These are phyloP conservation scores for Colletotrichum shisoi DNA, from an alignment of 2,329 filamentous ascomycete genomes.

Conservation along the genomic window DNA sequence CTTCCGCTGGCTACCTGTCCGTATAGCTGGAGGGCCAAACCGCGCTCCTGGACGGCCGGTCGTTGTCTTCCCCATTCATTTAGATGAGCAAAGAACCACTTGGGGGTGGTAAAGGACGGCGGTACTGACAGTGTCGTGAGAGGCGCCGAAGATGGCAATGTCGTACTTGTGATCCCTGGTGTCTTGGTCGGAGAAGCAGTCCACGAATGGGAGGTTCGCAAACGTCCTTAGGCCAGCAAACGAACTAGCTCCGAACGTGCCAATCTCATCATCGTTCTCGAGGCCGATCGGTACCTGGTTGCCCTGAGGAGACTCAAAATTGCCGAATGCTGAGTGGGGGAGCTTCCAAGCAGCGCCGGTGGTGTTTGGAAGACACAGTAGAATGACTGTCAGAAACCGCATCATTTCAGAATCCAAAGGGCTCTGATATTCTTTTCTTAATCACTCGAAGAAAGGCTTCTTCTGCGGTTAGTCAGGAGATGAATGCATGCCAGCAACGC, in stretches of 20 bases:
- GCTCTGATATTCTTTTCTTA: neutral
- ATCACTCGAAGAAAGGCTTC: neutral
- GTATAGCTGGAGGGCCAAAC: constrained; percentile 45
- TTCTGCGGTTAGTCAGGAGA: too few relatives aligned
- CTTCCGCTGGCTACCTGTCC: constrained; percentile 43
- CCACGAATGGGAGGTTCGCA: constrained; percentile 42
- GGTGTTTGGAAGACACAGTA: neutral
- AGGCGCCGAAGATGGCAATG: constrained; percentile 46
- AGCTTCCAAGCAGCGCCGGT: constrained; percentile 25
- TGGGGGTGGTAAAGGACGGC: neutral
- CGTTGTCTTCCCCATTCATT: constrained; percentile 29
- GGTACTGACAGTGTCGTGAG: constrained; percentile 44
- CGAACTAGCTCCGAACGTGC: constrained; percentile 33
- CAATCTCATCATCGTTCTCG: constrained; percentile 34
- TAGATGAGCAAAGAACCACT: neutral
- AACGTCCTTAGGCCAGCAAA: constrained; percentile 42
- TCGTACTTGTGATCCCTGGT: constrained; percentile 40
- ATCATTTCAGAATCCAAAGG: neutral
- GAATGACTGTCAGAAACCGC: neutral
- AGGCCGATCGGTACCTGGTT: constrained; percentile 37
- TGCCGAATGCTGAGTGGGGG: constrained; percentile 18
- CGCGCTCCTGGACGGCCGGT: constrained; percentile 45
- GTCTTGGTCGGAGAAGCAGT: constrained; percentile 42
- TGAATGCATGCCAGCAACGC: too few relatives aligned
- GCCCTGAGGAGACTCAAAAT: constrained; percentile 19